Percentiles rank a stretch among this genome's conserved stretches.
Conservation (phyloP, 2,329 filamentous ascomycete species). For the Gaeumannomyces tritici region DNA sequence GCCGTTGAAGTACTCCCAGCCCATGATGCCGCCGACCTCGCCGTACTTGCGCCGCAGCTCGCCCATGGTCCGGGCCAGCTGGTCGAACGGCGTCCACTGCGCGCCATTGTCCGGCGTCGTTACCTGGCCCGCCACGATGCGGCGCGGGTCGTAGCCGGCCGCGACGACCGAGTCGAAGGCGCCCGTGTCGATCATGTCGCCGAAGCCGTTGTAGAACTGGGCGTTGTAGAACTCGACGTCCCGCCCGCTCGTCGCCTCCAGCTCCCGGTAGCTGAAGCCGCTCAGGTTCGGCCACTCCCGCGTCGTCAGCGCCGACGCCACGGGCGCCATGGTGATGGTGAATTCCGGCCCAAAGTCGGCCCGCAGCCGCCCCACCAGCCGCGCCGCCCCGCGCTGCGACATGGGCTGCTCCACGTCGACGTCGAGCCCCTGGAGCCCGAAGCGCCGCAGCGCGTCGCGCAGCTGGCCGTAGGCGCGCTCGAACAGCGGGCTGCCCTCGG, state of each 20-base stretch:
- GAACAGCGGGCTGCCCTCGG: slow-evolving; percentile 41
- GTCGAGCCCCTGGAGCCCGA: slow-evolving; percentile 55
- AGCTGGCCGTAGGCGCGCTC: slow-evolving; percentile 62
- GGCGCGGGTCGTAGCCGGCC: slow-evolving; percentile 61
- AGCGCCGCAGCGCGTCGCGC: slow-evolving; percentile 45
- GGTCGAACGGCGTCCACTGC: slow-evolving; percentile 39
- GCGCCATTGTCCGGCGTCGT: slow-evolving; percentile 67
- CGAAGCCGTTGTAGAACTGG: slow-evolving; percentile 92
- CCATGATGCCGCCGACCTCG: slow-evolving; percentile 79
- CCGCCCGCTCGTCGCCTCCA: slow-evolving; percentile 57
- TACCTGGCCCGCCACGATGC: slow-evolving; percentile 71
- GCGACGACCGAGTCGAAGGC: slow-evolving; percentile 42
- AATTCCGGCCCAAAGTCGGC: slow-evolving; percentile 57
- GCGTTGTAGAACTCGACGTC: slow-evolving; percentile 79
- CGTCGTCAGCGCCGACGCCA: slow-evolving; percentile 59
- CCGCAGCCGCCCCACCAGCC: slow-evolving; percentile 52
- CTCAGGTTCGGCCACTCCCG: slow-evolving; percentile 54
- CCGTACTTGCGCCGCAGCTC: slow-evolving; percentile 42
- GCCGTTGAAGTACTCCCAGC: slow-evolving; percentile 92
- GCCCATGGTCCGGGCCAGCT: slow-evolving; percentile 31
- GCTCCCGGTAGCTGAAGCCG: slow-evolving; percentile 69
- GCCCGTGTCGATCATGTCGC: slow-evolving; percentile 35
- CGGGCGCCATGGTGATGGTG: slow-evolving; percentile 68
- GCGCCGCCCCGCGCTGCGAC: slow-evolving; percentile 52
- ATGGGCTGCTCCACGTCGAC: slow-evolving; percentile 68